Base-by-base conservation (phyloP, 768 basidiomycete species). In the Collybia sp. region DNA sequence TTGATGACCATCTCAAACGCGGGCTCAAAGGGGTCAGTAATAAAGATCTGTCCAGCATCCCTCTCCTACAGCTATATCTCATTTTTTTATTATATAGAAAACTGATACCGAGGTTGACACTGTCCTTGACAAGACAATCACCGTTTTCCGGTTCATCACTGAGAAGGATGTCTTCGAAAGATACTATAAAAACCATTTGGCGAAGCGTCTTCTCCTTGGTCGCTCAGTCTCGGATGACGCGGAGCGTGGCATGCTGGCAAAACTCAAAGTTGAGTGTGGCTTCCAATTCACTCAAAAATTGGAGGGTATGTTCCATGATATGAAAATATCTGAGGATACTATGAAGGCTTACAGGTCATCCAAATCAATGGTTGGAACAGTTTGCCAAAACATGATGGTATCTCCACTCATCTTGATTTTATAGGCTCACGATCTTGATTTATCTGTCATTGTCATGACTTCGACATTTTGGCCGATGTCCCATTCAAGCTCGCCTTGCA, bases 231-330 rank as follows among this genome's bases (percentile, higher is more conserved):
- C 93, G 0, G 96, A 99, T 55, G 96, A 99, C 64, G 94, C 96
- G 2, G 96, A 99, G 60, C 86, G 89, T 39, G 91, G 88, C 47
- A 97, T 99, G 93, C 78, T 99, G 1, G 85, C 92, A 39, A 97
- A 96, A 66, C 82, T 99, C 58, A 97, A 97, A 69, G 78, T 95
- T 18, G 95, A 98, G 67, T 94, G 89, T 58, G 95, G 95, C 6
- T 86, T 85, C 56, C 92, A 95, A 60, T 99, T 98, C 65, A 98
- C 96, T 1, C 92, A 95, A 66, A 94, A 94, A 63, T 72, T 98
- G 57, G 94, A 99, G 64, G 94, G 94, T 47, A 99, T 99, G 95
- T 96, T 99, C 79, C 78, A 91, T 53, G 95, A 98, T 60, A 93
- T 99, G 83, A 89, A 83, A 57, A 63, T 94, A 20, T 95, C 92